phyloP scores from a whole-genome alignment of 169 alveolate species.

The Eimeria maxima region DNA sequence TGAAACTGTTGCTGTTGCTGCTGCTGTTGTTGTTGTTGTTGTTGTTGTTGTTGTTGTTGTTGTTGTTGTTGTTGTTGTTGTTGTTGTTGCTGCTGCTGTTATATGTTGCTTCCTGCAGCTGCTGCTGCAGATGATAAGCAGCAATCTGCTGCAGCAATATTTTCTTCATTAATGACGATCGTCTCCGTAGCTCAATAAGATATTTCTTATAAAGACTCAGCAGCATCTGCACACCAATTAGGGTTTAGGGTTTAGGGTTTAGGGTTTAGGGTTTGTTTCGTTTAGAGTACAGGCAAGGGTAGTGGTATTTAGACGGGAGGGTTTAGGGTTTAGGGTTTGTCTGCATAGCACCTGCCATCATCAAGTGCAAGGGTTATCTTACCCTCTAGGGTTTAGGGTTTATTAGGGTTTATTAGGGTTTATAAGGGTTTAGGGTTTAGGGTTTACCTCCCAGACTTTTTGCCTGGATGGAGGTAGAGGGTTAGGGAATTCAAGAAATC shows the following conservation, averaged over 20 bases:
- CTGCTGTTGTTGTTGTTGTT: no score
- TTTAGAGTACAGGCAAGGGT: no score
- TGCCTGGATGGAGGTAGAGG: slow-evolving; percentile 18
- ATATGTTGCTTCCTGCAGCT: no score
- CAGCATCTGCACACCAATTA: not conserved
- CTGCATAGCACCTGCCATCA: no score
- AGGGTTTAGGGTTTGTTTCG: slow-evolving; percentile 26
- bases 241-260: not conserved
- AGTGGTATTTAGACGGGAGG: no score
- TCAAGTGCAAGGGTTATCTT: no score
- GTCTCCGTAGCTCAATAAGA: not conserved
- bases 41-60: no score
- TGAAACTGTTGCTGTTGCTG: not conserved
- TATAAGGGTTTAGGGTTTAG: not conserved
- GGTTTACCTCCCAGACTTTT: slow-evolving; percentile 14
- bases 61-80: no score
- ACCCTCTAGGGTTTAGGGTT: no score
- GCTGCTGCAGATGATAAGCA: not conserved
- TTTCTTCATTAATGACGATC: not conserved
- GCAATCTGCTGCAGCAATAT: not conserved
- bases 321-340: no score
- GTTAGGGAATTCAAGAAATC: not conserved
- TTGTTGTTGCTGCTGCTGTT: no score
- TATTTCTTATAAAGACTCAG: not conserved
- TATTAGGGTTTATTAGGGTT: no score